These are phyloP conservation scores for Phytophthora sansomeana DNA, from an alignment of 352 stramenopile species.

Conservation along the genomic window DNA sequence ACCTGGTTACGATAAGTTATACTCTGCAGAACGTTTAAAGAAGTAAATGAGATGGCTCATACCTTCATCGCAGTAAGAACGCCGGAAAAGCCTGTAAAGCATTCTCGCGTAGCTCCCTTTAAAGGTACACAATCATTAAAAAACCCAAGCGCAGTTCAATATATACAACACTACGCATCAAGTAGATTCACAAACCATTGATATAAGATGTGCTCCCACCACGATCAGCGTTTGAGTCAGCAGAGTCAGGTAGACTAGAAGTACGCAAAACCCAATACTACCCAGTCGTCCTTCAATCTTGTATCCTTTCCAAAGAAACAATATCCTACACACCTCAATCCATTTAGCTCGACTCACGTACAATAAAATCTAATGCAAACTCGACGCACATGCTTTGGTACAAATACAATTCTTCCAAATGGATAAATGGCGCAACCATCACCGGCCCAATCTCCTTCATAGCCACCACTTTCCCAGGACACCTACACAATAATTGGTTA, in stretches of 20 bases:
- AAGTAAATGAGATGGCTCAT: background rate
- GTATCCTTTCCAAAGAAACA: conserved; percentile 87
- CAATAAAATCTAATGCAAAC: background rate
- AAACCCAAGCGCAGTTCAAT: background rate
- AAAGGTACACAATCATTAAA: background rate
- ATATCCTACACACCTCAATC: conserved; percentile 60
- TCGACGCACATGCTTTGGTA: conserved; percentile 91
- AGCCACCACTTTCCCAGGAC: conserved; percentile 62
- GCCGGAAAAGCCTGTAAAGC: conserved; percentile 79
- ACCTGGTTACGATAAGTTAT: conserved; percentile 56
- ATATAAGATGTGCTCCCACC: conserved; percentile 43
- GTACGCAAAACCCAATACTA: conserved; percentile 53
- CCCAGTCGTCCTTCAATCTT: conserved; percentile 73
- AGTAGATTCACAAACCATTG: conserved; percentile 17
- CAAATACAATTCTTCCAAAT: conserved; percentile 86
- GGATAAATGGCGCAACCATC: conserved; percentile 79
- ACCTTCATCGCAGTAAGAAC: conserved; percentile 87
- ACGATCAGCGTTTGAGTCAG: conserved; percentile 75
- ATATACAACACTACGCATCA: background rate
- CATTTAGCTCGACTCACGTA: conserved; percentile 10
- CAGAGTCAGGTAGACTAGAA: conserved; percentile 63
- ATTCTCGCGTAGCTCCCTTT: conserved; percentile 58
- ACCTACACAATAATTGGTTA: conserved; percentile 51
- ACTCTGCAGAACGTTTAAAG: background rate
- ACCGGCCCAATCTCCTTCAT: conserved; percentile 54